Conservation (phyloP, 257 asterid genomes). For the Lithospermum erythrorhizon region DNA sequence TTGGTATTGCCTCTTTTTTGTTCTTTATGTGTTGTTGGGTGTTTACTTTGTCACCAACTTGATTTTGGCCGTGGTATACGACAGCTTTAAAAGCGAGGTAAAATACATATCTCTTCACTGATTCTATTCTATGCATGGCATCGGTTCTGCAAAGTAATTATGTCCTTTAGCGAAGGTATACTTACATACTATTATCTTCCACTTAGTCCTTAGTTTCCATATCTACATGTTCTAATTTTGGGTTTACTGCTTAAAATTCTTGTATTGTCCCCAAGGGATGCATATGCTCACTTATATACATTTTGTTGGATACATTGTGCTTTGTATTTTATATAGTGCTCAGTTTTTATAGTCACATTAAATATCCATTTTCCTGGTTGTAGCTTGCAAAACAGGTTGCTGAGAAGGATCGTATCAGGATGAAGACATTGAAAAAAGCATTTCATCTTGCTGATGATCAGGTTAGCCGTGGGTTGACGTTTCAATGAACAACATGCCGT, state of each 20-base stretch:
- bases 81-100: conserved; percentile 96
- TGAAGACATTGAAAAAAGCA: conserved; percentile 77
- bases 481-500: not conserved
- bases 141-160: too few relatives aligned
- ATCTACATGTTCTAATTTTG: not conserved
- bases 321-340: not conserved
- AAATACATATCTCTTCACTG: conserved; percentile 5
- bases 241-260: not conserved
- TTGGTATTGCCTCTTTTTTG: conserved; percentile 74
- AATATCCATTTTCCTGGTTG: conserved; percentile 1
- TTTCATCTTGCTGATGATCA: conserved; percentile 51
- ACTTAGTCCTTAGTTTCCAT: not conserved
- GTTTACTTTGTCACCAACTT: conserved; percentile 97
- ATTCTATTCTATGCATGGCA: not conserved
- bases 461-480: conserved; percentile 37
- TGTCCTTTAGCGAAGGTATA: too few relatives aligned
- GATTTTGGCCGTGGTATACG: conserved; percentile 97
- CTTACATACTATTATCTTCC: too few relatives aligned
- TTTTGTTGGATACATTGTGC: not conserved
- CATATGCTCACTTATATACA: not conserved
- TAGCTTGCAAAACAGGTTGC: conserved; percentile 93
- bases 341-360: conserved; percentile 7
- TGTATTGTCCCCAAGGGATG: not conserved
- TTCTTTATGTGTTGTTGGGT: conserved; percentile 81
- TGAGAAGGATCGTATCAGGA: conserved; percentile 61